Conservation (phyloP, 805 yeast species). For the Zygosaccharomyces bailii region DNA sequence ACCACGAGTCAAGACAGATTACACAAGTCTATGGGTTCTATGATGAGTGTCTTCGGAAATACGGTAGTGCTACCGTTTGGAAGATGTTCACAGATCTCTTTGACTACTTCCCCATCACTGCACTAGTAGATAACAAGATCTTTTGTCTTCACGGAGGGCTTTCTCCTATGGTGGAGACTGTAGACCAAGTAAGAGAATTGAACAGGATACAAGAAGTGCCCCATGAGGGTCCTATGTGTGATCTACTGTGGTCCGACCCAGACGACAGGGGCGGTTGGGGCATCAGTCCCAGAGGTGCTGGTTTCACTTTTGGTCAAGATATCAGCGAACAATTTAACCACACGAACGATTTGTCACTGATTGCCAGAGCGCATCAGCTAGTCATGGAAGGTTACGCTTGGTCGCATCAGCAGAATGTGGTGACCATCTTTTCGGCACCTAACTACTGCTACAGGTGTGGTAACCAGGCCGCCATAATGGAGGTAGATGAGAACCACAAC, state of each 20-base stretch:
- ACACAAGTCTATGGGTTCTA: constrained; percentile 95
- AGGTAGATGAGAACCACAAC: constrained; percentile 89
- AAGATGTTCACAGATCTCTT: constrained; percentile 85
- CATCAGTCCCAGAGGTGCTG: constrained; percentile 96
- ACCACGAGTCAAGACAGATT: constrained; percentile 93
- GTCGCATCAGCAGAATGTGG: constrained; percentile 93
- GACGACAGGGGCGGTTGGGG: constrained; percentile 99
- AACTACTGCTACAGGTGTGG: constrained; percentile 97
- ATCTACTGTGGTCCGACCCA: constrained; percentile 93
- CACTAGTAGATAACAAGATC: constrained; percentile 83
- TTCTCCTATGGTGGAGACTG: constrained; percentile 90
- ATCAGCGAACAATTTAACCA: constrained; percentile 91
- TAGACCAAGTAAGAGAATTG: constrained; percentile 86
- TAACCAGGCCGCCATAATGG: constrained; percentile 97
- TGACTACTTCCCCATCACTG: constrained; percentile 91
- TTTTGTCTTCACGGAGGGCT: constrained; percentile 94
- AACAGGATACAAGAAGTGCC: constrained; percentile 95
- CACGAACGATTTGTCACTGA: constrained; percentile 75
- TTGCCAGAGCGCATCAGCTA: constrained; percentile 94
- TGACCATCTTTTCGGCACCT: constrained; percentile 92
- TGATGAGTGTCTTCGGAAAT: constrained; percentile 91
- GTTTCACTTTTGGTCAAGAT: constrained; percentile 96
- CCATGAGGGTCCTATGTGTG: constrained; percentile 98
- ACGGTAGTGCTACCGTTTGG: constrained; percentile 93
- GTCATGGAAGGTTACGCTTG: constrained; percentile 98